A percentile compares a stretch with the other conserved stretches of the same genome.
Conservation (phyloP, 2,329 filamentous ascomycete genomes). For the Apiospora phragmitis region DNA sequence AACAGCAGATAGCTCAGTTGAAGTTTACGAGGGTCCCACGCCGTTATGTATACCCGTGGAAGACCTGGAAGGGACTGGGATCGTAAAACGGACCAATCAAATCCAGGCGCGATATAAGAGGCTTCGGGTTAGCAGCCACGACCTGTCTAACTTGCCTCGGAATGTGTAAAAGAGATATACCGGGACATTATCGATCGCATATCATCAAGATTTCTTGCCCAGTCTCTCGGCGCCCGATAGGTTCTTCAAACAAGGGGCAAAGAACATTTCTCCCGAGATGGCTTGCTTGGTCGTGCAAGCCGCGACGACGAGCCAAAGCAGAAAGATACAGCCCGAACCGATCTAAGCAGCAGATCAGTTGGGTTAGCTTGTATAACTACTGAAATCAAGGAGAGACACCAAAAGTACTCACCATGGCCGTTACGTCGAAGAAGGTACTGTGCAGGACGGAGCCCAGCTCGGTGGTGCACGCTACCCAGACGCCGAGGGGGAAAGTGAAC, state of each 20-base stretch:
- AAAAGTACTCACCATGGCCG: not conserved
- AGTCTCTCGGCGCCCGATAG: not conserved
- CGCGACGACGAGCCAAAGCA: conserved; percentile 44
- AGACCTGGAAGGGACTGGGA: not conserved
- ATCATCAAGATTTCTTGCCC: not conserved
- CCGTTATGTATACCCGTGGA: not conserved
- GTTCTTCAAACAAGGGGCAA: conserved; percentile 42
- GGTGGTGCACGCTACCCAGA: conserved; percentile 40
- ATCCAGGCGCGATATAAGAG: not conserved
- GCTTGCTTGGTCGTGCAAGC: conserved; percentile 38
- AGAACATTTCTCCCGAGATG: conserved; percentile 43
- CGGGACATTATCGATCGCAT: not conserved
- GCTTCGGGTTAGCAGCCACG: not conserved
- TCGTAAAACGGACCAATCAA: not conserved
- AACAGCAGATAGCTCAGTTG: not conserved
- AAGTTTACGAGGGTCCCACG: too few relatives aligned
- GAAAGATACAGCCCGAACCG: conserved; percentile 40
- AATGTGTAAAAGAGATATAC: not conserved
- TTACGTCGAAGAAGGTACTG: conserved; percentile 2
- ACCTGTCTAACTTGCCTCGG: too few relatives aligned
- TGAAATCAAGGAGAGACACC: not conserved
- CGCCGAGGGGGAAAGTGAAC: conserved; percentile 39
- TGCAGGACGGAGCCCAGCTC: conserved; percentile 39
- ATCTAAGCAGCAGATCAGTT: conserved; percentile 28
- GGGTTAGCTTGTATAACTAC: not conserved